phyloP scores from a whole-genome alignment of 2,329 filamentous ascomycete genomes.

The Chalara sp. region DNA sequence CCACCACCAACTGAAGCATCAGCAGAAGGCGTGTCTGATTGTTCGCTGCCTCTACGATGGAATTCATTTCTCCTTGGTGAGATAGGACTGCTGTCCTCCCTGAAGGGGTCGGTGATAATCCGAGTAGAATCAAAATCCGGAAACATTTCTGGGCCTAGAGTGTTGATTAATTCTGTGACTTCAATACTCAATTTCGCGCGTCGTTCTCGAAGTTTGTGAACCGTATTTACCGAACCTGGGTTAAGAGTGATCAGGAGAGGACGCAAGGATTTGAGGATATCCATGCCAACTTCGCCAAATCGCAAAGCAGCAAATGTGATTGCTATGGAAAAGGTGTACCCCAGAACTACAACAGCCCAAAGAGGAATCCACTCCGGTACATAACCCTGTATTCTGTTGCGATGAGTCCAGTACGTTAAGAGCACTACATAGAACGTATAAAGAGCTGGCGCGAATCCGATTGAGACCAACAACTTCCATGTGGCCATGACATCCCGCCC shows the following conservation, averaged over 20 bases:
- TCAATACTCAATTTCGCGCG: slow-evolving; percentile 70
- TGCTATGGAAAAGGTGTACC: slow-evolving; percentile 74
- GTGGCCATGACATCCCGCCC: slow-evolving; percentile 87
- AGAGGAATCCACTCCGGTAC: slow-evolving; percentile 75
- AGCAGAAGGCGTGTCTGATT: slow-evolving; percentile 31
- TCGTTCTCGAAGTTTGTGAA: slow-evolving; percentile 67
- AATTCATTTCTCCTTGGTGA: slow-evolving; percentile 17
- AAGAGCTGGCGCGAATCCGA: slow-evolving; percentile 74
- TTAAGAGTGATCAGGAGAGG: slow-evolving; percentile 81
- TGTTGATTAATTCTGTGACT: slow-evolving; percentile 91
- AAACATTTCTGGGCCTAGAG: slow-evolving; percentile 90
- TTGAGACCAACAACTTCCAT: slow-evolving; percentile 78
- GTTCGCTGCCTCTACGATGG: slow-evolving; percentile 41
- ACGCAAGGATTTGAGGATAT: slow-evolving; percentile 90
- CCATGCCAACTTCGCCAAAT: slow-evolving; percentile 97
- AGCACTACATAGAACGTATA: slow-evolving; percentile 76
- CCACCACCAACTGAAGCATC: slow-evolving; percentile 21
- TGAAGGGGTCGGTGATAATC: slow-evolving; percentile 53
- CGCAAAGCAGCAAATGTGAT: slow-evolving; percentile 90
- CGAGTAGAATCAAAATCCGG: slow-evolving; percentile 84
- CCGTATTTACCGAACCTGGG: slow-evolving; percentile 76
- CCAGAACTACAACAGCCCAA: slow-evolving; percentile 67
- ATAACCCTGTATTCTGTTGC: slow-evolving; percentile 76
- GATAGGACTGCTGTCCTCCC: slow-evolving; percentile 15
- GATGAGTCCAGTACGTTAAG: slow-evolving; percentile 70